Evolutionary conservation across 1,139 yeast genomes (phyloP), one percentile per base, ranked within the genome.

Genomic region (Kodamaea anthophila): DNA sequence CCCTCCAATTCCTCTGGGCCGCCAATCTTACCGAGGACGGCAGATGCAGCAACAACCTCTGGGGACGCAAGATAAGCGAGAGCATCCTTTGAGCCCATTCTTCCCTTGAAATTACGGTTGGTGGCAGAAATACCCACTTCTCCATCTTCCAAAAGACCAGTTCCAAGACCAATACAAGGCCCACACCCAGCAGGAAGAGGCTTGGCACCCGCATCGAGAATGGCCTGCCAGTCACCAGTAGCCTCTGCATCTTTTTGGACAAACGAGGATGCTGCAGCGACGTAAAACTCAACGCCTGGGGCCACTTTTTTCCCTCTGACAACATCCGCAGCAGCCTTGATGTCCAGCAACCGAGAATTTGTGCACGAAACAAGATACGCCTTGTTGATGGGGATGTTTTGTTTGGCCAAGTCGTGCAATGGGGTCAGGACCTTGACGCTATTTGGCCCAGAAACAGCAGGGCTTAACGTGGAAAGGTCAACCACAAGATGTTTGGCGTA

Each of bases 171-270:
- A 50, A 91, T 91, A 65, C 99, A 91, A 21, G 99, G 99, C 28
- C 99, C 99, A 63, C 99, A 91, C 14, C 99, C 99, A 12, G 98
- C 95, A 11, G 97, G 97, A 45, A 91, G 73, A 21, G 96, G 88
- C 46, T 65, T 84, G 34, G 96, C 95, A 30, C 99, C 99, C 9
- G 97, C 94, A 33, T 81, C 91, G 25, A 91, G 49, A 32, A 93
- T 70, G 19, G 76, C 77, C 47, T 87, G 73, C 98, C 99, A 93
- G 9, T 94, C 93, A 37, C 98, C 98, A 30, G 60, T 65, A 24
- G 75, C 72, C 60, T 84, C 95, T 27, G 98, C 97, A 45, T 87
- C 96, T 41, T 74, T 72, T 63, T 91, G 96, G 21, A 93, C 96
- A 44, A 77, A 76, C 4, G 94, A 80, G 2, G 96, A 87, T 2